phyloP scores from a whole-genome alignment of 75 land plant species.

The Chamaecyparis obtusa region DNA sequence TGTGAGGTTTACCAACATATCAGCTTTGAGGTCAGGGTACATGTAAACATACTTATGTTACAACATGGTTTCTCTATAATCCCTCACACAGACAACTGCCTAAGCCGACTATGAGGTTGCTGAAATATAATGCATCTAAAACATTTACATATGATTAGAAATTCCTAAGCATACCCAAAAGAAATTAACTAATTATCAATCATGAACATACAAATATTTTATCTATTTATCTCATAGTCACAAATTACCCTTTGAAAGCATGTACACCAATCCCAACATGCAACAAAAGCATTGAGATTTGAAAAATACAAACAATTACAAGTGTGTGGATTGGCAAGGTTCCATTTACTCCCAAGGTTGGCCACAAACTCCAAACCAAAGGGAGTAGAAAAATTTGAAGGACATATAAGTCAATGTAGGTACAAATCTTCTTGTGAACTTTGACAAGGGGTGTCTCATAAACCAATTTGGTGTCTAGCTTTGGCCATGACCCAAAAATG shows the following conservation, averaged over 20 bases:
- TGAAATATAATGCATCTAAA: background rate
- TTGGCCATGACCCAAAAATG: background rate
- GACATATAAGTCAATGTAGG: background rate
- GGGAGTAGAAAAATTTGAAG: background rate
- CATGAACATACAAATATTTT: background rate
- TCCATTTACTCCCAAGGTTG: background rate
- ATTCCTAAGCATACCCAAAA: background rate
- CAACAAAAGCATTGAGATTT: background rate
- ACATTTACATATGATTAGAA: background rate
- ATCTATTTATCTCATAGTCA: slow-evolving; percentile 4
- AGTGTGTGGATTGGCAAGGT: background rate
- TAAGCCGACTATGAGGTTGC: background rate
- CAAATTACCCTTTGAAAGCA: background rate
- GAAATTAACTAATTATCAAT: background rate
- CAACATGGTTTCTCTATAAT: background rate
- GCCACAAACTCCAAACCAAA: background rate
- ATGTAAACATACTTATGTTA: background rate
- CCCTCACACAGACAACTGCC: background rate
- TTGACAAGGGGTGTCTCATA: background rate
- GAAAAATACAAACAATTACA: background rate
- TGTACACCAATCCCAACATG: background rate
- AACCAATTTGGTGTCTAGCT: background rate
- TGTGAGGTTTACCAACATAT: background rate
- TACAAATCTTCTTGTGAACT: background rate
- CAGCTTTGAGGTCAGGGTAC: background rate